These are phyloP conservation scores for Talaromyces adpressus DNA, from an alignment of 495 filamentous ascomycete species.

Conservation along the genomic window DNA sequence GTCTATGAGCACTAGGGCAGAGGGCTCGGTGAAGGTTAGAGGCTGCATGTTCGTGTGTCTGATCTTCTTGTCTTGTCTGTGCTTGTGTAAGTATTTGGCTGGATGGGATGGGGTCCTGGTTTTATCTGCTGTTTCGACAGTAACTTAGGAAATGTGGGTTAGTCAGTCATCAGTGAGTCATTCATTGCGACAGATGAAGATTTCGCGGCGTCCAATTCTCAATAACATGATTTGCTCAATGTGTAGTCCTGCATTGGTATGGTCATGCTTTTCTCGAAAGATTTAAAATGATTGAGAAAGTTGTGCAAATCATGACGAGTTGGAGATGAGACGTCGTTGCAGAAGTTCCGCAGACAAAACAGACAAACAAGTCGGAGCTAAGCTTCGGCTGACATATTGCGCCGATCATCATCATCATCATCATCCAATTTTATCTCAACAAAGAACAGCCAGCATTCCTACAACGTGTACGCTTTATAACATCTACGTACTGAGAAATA, in stretches of 20 bases:
- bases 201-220: neutral
- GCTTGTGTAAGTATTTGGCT: neutral
- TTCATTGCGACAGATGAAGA: neutral
- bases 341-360: neutral
- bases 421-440: too few relatives aligned
- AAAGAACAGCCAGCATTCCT: neutral
- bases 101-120: neutral
- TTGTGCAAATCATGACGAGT: neutral
- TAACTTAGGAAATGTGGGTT: neutral
- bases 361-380: neutral
- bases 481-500: too few relatives aligned
- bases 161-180: neutral
- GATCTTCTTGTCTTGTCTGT: neutral
- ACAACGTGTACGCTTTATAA: too few relatives aligned
- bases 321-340: neutral
- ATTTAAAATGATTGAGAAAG: neutral
- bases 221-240: neutral
- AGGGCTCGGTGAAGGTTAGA: conserved; percentile 23
- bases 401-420: neutral
- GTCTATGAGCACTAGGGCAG: conserved; percentile 52
- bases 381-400: neutral
- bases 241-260: neutral
- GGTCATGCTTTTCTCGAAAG: neutral
- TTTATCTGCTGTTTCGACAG: neutral
- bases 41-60: neutral